Evolutionary conservation across 2,329 filamentous ascomycete species (phyloP).

Genomic region (Pseudogymnoascus sp.): DNA sequence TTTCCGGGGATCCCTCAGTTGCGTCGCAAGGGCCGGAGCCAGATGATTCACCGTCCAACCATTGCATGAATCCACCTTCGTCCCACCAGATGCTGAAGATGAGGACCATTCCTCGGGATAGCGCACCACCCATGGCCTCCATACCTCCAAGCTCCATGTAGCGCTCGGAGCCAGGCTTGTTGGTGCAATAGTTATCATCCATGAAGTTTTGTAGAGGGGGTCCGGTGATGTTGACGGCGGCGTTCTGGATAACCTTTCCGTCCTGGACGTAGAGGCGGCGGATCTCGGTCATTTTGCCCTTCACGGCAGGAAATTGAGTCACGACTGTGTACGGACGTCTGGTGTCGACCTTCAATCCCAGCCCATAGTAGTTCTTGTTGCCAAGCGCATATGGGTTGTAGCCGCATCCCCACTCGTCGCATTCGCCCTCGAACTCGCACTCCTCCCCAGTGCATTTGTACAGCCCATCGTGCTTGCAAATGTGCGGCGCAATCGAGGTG

Average conservation of each 20-base stretch:
- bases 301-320: slow-evolving; percentile 38
- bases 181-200: slow-evolving; percentile 30
- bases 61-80: slow-evolving; percentile 44
- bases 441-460: slow-evolving; percentile 37
- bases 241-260: slow-evolving; percentile 40
- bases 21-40: slow-evolving; percentile 45
- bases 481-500: slow-evolving; percentile 40
- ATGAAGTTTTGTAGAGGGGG: slow-evolving; percentile 31
- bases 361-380: slow-evolving; percentile 18
- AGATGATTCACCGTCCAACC: slow-evolving; percentile 42
- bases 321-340: slow-evolving; percentile 38
- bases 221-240: slow-evolving; percentile 24
- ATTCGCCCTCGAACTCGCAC: slow-evolving; percentile 33
- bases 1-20: slow-evolving; percentile 43
- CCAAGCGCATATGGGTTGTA: slow-evolving; percentile 34
- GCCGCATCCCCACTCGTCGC: slow-evolving; percentile 36
- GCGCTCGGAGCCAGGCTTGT: slow-evolving; percentile 23
- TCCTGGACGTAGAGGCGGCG: slow-evolving; percentile 41
- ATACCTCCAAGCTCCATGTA: slow-evolving; percentile 35
- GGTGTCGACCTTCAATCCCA: slow-evolving; percentile 30
- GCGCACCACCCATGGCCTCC: slow-evolving; percentile 37
- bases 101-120: slow-evolving; percentile 44
- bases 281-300: slow-evolving; percentile 36
- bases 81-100: slow-evolving; percentile 50
- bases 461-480: slow-evolving; percentile 37